Evolutionary conservation across 2,329 filamentous ascomycete genomes (phyloP).

Genomic region (Cladophialophora immunda): DNA sequence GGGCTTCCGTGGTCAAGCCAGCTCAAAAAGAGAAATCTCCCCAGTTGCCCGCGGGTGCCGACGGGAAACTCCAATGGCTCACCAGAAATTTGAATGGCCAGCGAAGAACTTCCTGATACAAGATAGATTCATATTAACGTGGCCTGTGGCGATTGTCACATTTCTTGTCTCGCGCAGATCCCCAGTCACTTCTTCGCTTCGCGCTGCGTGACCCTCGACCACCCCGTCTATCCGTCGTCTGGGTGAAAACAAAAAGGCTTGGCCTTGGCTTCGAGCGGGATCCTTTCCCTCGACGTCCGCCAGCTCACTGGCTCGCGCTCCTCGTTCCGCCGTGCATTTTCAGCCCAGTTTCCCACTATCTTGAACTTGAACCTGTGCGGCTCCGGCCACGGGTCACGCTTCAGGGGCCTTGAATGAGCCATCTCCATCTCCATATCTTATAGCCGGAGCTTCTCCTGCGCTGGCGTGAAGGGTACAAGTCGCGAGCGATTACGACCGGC

Average conservation of each 20-base stretch:
- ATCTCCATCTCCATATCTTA: background rate
- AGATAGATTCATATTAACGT: conserved; percentile 2
- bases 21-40: background rate
- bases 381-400: background rate
- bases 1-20: background rate
- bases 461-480: background rate
- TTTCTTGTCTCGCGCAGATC: background rate
- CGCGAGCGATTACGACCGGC: background rate
- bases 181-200: background rate
- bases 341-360: background rate
- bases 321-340: background rate
- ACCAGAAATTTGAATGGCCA: background rate
- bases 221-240: background rate
- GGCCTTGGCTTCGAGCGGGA: background rate
- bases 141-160: background rate
- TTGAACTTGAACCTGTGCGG: background rate
- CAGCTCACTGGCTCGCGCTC: background rate
- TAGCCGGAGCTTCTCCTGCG: background rate
- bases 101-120: conserved; percentile 2
- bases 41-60: background rate
- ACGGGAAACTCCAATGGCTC: background rate
- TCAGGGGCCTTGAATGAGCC: background rate
- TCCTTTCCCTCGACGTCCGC: background rate
- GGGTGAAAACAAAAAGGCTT: background rate
- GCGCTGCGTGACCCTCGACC: background rate